Conservation (phyloP, 495 filamentous ascomycete genomes). For the Aspergillus olivimuriae region DNA sequence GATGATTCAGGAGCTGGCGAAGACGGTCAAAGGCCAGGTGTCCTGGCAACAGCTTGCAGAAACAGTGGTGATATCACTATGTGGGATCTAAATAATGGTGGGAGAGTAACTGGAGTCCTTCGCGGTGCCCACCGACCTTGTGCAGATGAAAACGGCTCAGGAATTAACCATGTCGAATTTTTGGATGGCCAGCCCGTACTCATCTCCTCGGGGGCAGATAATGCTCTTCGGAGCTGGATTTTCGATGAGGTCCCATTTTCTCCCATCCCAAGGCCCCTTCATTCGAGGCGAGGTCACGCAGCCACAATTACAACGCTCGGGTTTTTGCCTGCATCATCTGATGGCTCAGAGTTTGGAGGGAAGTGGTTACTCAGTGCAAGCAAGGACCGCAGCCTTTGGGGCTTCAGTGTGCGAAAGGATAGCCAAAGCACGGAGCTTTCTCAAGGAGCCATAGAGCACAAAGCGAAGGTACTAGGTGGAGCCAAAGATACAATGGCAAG, state of each 20-base stretch:
- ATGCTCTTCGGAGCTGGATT: conserved; percentile 91
- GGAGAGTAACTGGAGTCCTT: conserved; percentile 72
- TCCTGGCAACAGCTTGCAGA: conserved; percentile 74
- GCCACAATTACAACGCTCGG: conserved; percentile 70
- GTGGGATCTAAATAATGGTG: conserved; percentile 90
- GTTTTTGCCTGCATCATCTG: conserved; percentile 79
- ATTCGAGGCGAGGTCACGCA: conserved; percentile 80
- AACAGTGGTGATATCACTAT: conserved; percentile 81
- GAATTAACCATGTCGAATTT: conserved; percentile 78
- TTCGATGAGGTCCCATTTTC: conserved; percentile 85
- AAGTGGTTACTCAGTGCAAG: conserved; percentile 95
- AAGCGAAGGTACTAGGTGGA: conserved; percentile 67
- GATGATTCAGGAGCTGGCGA: conserved; percentile 87
- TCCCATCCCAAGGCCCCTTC: conserved; percentile 74
- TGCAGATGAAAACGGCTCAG: conserved; percentile 46
- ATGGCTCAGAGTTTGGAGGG: conserved; percentile 77
- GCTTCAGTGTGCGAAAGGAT: conserved; percentile 88
- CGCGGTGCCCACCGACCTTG: conserved; percentile 77
- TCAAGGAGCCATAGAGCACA: conserved; percentile 75
- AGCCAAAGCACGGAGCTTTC: conserved; percentile 91
- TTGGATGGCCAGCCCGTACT: conserved; percentile 86
- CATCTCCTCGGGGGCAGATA: conserved; percentile 84
- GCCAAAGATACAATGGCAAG: conserved; percentile 23
- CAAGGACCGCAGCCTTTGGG: conserved; percentile 85
- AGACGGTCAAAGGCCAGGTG: conserved; percentile 71